These are phyloP conservation scores for Candida namnaoensis DNA, from an alignment of 805 yeast species.

Conservation along the genomic window DNA sequence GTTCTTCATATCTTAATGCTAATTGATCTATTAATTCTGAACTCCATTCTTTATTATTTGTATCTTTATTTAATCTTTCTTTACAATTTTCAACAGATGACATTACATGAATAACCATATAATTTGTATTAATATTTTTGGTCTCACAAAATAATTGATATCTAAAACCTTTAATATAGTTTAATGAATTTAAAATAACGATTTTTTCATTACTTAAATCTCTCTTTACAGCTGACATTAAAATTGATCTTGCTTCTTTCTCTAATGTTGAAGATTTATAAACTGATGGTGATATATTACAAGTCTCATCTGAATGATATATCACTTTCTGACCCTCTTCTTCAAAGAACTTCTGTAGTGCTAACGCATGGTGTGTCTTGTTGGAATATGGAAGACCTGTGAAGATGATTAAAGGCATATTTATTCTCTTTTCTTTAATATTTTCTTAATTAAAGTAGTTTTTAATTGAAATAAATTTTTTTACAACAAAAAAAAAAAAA, in stretches of 20 bases:
- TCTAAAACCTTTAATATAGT: constrained; percentile 91
- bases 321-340: constrained; percentile 46
- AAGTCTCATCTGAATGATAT: constrained; percentile 67
- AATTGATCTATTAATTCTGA: constrained; percentile 55
- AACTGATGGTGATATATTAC: constrained; percentile 61
- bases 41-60: constrained; percentile 45
- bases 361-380: constrained; percentile 65
- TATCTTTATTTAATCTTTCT: constrained; percentile 45
- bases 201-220: constrained; percentile 59
- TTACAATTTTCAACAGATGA: constrained; percentile 54
- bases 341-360: constrained; percentile 40
- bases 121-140: constrained; percentile 71
- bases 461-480: too few relatives aligned
- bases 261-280: constrained; percentile 72
- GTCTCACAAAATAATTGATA: constrained; percentile 94
- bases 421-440: neutral
- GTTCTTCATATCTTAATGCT: constrained; percentile 88
- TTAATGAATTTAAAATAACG: constrained; percentile 78
- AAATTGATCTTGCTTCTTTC: constrained; percentile 74
- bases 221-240: constrained; percentile 83
- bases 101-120: constrained; percentile 74
- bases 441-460: neutral
- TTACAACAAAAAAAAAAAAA: neutral
- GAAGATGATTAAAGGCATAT: constrained; percentile 78
- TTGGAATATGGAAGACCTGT: constrained; percentile 87